phyloP scores from a whole-genome alignment of 345 rosid genomes.

The Acer campestre region DNA sequence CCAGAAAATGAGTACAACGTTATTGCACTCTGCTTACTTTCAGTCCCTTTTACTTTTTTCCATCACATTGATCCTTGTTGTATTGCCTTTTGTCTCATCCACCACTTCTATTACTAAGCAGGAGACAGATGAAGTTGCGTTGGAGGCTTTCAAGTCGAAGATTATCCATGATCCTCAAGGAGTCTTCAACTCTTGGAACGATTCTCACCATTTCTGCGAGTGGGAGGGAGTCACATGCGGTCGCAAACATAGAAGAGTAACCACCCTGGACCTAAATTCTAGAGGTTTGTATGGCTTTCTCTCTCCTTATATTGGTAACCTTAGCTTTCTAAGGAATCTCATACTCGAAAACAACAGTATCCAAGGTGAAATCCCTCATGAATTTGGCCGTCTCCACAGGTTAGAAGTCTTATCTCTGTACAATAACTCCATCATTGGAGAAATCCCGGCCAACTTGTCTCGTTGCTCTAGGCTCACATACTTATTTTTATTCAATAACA shows the following conservation, averaged over 20 bases:
- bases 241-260: conserved; percentile 22
- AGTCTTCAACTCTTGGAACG: conserved; percentile 31
- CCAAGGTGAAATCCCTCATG: conserved; percentile 19
- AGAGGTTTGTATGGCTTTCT: conserved; percentile 19
- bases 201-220: conserved; percentile 23
- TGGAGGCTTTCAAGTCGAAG: conserved; percentile 30
- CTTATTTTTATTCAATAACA: no score
- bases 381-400: conserved; percentile 18
- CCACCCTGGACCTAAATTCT: conserved; percentile 29
- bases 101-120: neutral
- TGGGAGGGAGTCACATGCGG: conserved; percentile 36
- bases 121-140: conserved; percentile 29
- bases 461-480: no score
- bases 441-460: no score
- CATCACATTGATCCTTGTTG: no score
- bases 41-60: no score
- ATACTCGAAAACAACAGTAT: conserved; percentile 30
- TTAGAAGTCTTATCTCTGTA: neutral
- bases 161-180: conserved; percentile 21
- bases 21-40: no score
- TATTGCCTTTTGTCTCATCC: neutral
- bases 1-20: no score
- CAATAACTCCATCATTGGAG: no score
- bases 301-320: conserved; percentile 39
- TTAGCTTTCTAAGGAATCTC: conserved; percentile 34